A percentile compares a stretch with the other conserved stretches of the same genome.
Conservation (phyloP, 2,329 filamentous ascomycete genomes). For the Aotearoamyces nothofagi region DNA sequence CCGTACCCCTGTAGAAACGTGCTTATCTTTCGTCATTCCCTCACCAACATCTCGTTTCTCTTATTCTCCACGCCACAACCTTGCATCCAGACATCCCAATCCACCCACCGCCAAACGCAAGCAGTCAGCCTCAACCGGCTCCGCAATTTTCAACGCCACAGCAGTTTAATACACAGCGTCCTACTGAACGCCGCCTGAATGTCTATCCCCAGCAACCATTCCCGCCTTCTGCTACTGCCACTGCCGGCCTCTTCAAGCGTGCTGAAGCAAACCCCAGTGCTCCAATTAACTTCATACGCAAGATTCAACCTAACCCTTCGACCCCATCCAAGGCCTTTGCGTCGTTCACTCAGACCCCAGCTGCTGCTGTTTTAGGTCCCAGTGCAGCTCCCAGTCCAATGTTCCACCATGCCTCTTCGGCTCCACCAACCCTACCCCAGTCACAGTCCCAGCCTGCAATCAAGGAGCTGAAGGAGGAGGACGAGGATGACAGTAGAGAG, state of each 20-base stretch:
- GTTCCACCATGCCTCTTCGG: slow-evolving; percentile 9
- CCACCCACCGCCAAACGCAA: slow-evolving; percentile 27
- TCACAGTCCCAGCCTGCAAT: slow-evolving; percentile 7
- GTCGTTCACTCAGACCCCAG: slow-evolving; percentile 28
- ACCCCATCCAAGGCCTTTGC: slow-evolving; percentile 26
- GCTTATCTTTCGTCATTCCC: slow-evolving; percentile 47
- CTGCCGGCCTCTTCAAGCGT: slow-evolving; percentile 19
- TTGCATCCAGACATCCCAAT: slow-evolving; percentile 50
- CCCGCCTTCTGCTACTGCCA: slow-evolving; percentile 17
- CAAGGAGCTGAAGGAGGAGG: slow-evolving; percentile 17
- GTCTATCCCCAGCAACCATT: slow-evolving; percentile 14
- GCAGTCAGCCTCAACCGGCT: slow-evolving; percentile 2
- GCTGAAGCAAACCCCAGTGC: slow-evolving; percentile 22
- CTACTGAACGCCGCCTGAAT: slow-evolving; percentile 11
- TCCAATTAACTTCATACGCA: slow-evolving; percentile 25
- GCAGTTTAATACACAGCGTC: slow-evolving; percentile 3
- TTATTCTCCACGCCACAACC: slow-evolving; percentile 46
- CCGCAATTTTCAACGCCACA: slow-evolving; percentile 4
- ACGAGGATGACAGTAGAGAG: slow-evolving; percentile 23
- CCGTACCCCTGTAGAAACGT: slow-evolving; percentile 31
- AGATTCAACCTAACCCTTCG: slow-evolving; percentile 13
- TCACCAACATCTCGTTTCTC: slow-evolving; percentile 43
- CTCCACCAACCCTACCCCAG: slow-evolving; percentile 9
- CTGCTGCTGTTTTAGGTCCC: background rate
- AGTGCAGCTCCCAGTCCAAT: background rate